Conservation (phyloP, 1,284 basidiomycete genomes). For the Rhodofomes roseus region DNA sequence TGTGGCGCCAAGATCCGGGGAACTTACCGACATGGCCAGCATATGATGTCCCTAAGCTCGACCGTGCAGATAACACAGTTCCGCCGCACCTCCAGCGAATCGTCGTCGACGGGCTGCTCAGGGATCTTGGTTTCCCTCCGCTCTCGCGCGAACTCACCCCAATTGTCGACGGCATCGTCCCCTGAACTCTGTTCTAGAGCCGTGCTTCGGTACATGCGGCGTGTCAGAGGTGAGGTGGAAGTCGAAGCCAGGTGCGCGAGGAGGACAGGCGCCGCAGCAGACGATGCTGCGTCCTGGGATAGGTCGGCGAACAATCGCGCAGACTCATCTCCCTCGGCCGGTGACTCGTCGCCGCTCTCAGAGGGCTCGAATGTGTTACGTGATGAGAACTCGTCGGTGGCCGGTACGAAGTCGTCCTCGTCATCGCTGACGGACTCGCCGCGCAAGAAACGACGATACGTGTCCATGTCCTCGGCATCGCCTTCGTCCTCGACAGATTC, state of each 20-base stretch:
- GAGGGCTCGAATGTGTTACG: not conserved
- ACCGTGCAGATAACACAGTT: slow-evolving; percentile 72
- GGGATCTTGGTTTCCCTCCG: slow-evolving; percentile 16
- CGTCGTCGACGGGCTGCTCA: slow-evolving; percentile 18
- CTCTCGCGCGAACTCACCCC: slow-evolving; percentile 25
- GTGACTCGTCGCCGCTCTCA: slow-evolving; percentile 26
- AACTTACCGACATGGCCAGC: slow-evolving; percentile 74
- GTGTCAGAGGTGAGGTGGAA: slow-evolving; percentile 41
- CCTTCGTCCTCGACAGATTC: slow-evolving; percentile 7
- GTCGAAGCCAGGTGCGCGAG: slow-evolving; percentile 42
- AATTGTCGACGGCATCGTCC: slow-evolving; percentile 19
- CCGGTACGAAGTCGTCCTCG: slow-evolving; percentile 46
- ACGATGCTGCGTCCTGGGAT: slow-evolving; percentile 25
- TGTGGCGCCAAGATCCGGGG: not conserved
- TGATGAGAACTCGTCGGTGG: slow-evolving; percentile 8
- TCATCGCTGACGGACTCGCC: slow-evolving; percentile 63
- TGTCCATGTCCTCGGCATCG: slow-evolving; percentile 25
- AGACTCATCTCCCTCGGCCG: slow-evolving; percentile 19
- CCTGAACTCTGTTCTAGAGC: slow-evolving; percentile 14
- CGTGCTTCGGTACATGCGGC: slow-evolving; percentile 39
- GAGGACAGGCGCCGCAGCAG: slow-evolving; percentile 37
- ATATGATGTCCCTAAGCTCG: slow-evolving; percentile 68
- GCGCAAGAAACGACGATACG: slow-evolving; percentile 56
- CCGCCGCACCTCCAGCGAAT: slow-evolving; percentile 34
- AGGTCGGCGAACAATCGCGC: slow-evolving; percentile 43